A percentile compares a stretch with the other conserved stretches of the same genome.
These are phyloP conservation scores for Fusarium musae DNA, from an alignment of 2,329 filamentous ascomycete species.

Conservation along the genomic window DNA sequence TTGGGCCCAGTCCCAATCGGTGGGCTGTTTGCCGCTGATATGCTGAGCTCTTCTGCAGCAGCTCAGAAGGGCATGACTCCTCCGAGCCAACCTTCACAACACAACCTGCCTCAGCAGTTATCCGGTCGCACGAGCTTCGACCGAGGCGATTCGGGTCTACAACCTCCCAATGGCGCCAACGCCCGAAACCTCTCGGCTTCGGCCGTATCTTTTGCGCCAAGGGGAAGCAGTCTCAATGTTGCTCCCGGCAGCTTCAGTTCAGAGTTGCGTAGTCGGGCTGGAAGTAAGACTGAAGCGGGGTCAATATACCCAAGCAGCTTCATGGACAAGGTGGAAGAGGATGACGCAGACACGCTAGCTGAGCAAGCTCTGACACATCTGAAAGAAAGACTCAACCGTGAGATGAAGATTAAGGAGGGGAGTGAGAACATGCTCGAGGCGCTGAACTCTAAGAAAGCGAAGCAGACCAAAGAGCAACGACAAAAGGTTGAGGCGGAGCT, in stretches of 20 bases:
- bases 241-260: slow-evolving; percentile 89
- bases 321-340: slow-evolving; percentile 71
- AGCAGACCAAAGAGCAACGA: slow-evolving; percentile 90
- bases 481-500: slow-evolving; percentile 86
- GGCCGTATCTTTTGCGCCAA: slow-evolving; percentile 71
- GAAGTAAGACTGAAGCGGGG: slow-evolving; percentile 51
- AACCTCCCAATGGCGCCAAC: slow-evolving; percentile 58
- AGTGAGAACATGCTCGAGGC: slow-evolving; percentile 98
- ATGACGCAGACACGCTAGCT: slow-evolving; percentile 64
- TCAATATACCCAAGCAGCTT: slow-evolving; percentile 53
- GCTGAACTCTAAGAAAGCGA: slow-evolving; percentile 91
- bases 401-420: slow-evolving; percentile 97
- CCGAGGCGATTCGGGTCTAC: slow-evolving; percentile 62
- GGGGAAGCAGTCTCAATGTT: slow-evolving; percentile 75
- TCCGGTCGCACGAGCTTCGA: slow-evolving; percentile 57
- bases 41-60: slow-evolving; percentile 49
- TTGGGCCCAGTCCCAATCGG: slow-evolving; percentile 54
- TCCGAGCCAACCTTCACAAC: slow-evolving; percentile 52
- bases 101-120: slow-evolving; percentile 47
- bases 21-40: slow-evolving; percentile 49
- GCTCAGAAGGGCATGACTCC: slow-evolving; percentile 48
- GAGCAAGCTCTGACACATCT: slow-evolving; percentile 81
- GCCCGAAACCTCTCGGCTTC: slow-evolving; percentile 63
- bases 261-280: slow-evolving; percentile 74
- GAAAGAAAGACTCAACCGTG: slow-evolving; percentile 88